Conservation (phyloP, 345 rosid genomes). For the Excoecaria cochinchinensis region DNA sequence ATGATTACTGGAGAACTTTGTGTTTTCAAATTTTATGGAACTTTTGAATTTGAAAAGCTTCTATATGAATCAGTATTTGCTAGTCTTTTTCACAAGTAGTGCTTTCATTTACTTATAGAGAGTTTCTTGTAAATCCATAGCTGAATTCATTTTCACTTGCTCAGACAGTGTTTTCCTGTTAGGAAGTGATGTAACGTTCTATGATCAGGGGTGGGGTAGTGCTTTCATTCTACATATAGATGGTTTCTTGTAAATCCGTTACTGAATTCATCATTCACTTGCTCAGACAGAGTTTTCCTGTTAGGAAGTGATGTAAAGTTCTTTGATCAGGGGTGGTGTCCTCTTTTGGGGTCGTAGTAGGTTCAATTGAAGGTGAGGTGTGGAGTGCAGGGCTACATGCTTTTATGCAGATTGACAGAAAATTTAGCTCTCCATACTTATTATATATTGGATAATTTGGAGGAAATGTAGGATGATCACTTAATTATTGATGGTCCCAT, state of each 20-base stretch:
- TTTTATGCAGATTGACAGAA: not conserved
- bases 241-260: not conserved
- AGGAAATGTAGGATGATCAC: too few species aligned
- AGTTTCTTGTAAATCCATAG: not conserved
- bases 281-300: not conserved
- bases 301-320: not conserved
- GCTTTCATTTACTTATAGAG: not conserved
- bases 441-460: not conserved
- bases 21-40: not conserved
- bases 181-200: not conserved
- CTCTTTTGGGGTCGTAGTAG: not conserved
- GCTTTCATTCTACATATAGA: not conserved
- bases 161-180: not conserved
- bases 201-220: not conserved
- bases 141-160: slow-evolving; percentile 2
- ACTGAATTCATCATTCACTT: not conserved
- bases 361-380: slow-evolving; percentile 2
- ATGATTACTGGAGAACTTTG: not conserved
- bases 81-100: not conserved
- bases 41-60: not conserved
- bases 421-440: not conserved
- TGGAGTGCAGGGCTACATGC: not conserved
- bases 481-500: too few species aligned
- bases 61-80: too few species aligned
- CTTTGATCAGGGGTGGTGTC: not conserved